Percentiles rank a stretch among this genome's conserved stretches.
Evolutionary conservation across 1,284 basidiomycete genomes (phyloP).

Genomic region (Microbotryomycetes sp.): DNA sequence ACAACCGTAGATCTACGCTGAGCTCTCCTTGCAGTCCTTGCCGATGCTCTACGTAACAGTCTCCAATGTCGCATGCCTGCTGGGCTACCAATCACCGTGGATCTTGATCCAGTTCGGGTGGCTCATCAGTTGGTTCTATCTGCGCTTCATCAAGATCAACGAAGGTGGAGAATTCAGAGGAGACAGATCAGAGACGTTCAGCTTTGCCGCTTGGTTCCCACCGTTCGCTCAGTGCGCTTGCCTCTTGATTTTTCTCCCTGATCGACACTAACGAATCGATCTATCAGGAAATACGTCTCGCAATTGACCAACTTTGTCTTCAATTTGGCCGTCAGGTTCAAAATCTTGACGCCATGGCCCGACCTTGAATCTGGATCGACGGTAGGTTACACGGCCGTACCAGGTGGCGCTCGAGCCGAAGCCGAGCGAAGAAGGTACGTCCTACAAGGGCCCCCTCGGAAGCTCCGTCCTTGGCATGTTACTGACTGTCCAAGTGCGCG

Average conservation of each 20-base stretch:
- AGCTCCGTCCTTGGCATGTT: neutral
- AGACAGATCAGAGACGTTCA: slow-evolving; percentile 91
- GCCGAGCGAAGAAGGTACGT: slow-evolving; percentile 80
- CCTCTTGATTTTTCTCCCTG: neutral
- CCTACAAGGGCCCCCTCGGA: too few species aligned
- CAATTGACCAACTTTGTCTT: slow-evolving; percentile 63
- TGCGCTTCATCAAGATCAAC: slow-evolving; percentile 92
- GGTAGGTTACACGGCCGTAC: slow-evolving; percentile 58
- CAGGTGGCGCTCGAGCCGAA: slow-evolving; percentile 82
- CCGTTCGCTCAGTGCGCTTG: slow-evolving; percentile 72
- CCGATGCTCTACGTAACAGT: slow-evolving; percentile 91
- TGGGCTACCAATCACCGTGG: slow-evolving; percentile 87
- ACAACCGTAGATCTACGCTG: slow-evolving; percentile 4
- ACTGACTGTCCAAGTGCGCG: slow-evolving; percentile 1
- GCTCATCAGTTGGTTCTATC: slow-evolving; percentile 89
- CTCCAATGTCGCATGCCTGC: slow-evolving; percentile 77
- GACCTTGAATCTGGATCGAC: slow-evolving; percentile 60
- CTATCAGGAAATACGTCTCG: slow-evolving; percentile 55
- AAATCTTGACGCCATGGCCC: slow-evolving; percentile 66
- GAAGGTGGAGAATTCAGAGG: slow-evolving; percentile 53
- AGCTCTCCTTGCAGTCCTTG: slow-evolving; percentile 53
- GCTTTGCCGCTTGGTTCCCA: slow-evolving; percentile 95
- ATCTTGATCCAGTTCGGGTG: slow-evolving; percentile 97
- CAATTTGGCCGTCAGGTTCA: slow-evolving; percentile 52
- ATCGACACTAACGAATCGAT: neutral